These are phyloP conservation scores for Penstemon davidsonii DNA, from an alignment of 257 asterid genomes.

Conservation along the genomic window DNA sequence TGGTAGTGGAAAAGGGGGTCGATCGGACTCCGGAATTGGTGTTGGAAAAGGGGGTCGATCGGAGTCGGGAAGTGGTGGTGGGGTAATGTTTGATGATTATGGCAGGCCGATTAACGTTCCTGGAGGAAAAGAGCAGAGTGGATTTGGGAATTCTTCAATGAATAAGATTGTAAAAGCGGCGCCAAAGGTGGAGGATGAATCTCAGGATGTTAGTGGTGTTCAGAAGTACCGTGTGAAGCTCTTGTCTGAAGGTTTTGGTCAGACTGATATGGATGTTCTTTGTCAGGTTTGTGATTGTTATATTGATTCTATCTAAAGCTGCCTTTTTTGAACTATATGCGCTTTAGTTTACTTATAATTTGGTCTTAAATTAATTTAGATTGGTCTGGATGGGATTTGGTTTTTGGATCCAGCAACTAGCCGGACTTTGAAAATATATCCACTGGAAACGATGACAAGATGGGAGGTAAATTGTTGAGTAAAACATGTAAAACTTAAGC, in stretches of 20 bases:
- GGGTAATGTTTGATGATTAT: conserved; percentile 78
- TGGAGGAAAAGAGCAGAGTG: conserved; percentile 45
- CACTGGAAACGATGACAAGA: conserved; percentile 68
- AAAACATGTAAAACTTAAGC: conserved; percentile 2
- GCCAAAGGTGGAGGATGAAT: conserved; percentile 63
- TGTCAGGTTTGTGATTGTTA: conserved; percentile 62
- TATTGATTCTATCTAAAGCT: conserved; percentile 5
- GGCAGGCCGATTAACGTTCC: conserved; percentile 70
- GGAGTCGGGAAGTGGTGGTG: conserved; percentile 34
- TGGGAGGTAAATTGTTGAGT: conserved; percentile 58
- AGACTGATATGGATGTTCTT: conserved; percentile 76
- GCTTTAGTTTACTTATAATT: neutral
- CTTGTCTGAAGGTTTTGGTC: conserved; percentile 77
- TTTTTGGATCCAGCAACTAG: conserved; percentile 70
- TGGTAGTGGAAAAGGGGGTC: conserved; percentile 48
- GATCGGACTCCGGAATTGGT: conserved; percentile 13
- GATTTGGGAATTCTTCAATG: conserved; percentile 36
- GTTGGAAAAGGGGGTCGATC: neutral
- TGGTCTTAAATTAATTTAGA: conserved; percentile 38
- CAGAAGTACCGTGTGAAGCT: conserved; percentile 78
- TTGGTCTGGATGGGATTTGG: conserved; percentile 89
- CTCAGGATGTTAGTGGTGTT: conserved; percentile 56
- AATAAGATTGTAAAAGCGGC: conserved; percentile 61
- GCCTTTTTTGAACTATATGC: conserved; percentile 8
- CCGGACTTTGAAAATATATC: conserved; percentile 58